Evolutionary conservation across 768 basidiomycete species (phyloP).

Genomic region (Mycena epipterygia): DNA sequence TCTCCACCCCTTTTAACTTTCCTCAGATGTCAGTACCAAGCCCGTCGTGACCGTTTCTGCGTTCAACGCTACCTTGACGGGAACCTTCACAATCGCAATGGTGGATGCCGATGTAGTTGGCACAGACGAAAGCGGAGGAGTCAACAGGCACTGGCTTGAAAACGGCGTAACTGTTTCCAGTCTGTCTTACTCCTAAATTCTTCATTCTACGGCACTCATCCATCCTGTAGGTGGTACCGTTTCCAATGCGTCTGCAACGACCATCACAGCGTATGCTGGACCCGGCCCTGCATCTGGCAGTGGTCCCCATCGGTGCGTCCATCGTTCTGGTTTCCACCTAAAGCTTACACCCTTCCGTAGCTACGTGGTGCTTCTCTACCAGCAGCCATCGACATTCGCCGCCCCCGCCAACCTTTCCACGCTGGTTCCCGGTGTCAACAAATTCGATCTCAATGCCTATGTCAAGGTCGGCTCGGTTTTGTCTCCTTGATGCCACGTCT

Average conservation of each 20-base stretch:
- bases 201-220: neutral
- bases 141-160: constrained; percentile 86
- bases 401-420: constrained; percentile 69
- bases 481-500: neutral
- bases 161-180: constrained; percentile 70
- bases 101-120: constrained; percentile 81
- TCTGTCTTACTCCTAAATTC: constrained; percentile 39
- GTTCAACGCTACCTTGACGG: constrained; percentile 63
- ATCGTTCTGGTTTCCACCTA: neutral
- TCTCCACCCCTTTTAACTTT: neutral
- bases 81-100: constrained; percentile 79
- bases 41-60: constrained; percentile 69
- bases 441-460: constrained; percentile 71
- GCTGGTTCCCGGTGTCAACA: constrained; percentile 64
- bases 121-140: constrained; percentile 62
- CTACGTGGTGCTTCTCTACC: constrained; percentile 76
- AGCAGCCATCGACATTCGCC: constrained; percentile 73
- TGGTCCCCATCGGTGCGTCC: constrained; percentile 77
- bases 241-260: constrained; percentile 57
- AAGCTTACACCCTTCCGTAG: constrained; percentile 50
- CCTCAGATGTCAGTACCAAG: constrained; percentile 66
- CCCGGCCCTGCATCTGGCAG: constrained; percentile 78
- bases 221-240: constrained; percentile 50
- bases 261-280: constrained; percentile 77
- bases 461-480: constrained; percentile 56